Evolutionary conservation across 306 rosid genomes (phyloP).

Genomic region (Senna siamea): DNA sequence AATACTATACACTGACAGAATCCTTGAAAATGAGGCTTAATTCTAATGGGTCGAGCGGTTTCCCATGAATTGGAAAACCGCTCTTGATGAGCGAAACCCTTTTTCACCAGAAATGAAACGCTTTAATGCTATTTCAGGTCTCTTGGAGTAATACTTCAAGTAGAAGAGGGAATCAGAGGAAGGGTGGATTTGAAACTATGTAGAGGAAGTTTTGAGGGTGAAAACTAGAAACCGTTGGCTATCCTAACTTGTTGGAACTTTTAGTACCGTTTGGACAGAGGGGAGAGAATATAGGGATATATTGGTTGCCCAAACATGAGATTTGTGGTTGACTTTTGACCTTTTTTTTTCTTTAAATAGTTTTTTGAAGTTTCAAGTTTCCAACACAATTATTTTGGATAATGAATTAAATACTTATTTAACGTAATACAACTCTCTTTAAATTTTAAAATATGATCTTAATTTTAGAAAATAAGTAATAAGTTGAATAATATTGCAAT

Average conservation of each 20-base stretch:
- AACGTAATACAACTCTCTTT: too few species aligned
- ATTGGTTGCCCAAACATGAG: not conserved
- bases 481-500: too few species aligned
- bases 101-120: not conserved
- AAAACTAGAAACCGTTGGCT: not conserved
- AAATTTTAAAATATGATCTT: too few species aligned
- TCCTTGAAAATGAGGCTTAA: not conserved
- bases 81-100: conserved; percentile 34
- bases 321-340: too few species aligned
- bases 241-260: not conserved
- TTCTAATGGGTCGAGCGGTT: conserved; percentile 47
- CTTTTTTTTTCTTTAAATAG: not conserved
- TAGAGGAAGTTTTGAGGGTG: not conserved
- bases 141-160: not conserved
- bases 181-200: not conserved
- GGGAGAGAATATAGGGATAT: not conserved
- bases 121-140: not conserved
- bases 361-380: too few species aligned
- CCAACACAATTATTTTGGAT: not conserved
- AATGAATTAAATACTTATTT: not conserved
- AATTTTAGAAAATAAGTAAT: too few species aligned
- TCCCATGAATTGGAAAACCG: conserved; percentile 58
- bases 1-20: not conserved
- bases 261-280: not conserved
- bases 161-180: not conserved